Evolutionary conservation across 31 red algal species (phyloP), one percentile per base, ranked within the genome.

Genomic region (Asparagopsis taxiformis): DNA sequence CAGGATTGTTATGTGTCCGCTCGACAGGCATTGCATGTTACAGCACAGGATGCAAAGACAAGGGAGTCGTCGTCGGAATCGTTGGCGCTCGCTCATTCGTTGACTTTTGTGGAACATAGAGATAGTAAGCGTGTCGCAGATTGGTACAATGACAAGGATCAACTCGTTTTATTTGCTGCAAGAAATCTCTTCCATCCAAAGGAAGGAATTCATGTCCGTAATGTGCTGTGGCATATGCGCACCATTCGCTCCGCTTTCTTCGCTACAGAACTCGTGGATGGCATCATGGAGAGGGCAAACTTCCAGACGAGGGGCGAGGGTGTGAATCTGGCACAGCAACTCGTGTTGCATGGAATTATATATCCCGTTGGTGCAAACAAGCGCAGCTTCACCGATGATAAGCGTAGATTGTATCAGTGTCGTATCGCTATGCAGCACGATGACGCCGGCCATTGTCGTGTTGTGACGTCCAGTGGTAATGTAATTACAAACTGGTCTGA

Each of bases 261-360:
- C 44, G 71, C 39, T 2, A 44, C 35, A 25, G 89, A 92, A 28
- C 60, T 80, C 15, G 74, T 92, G 43, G 89, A 80, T 21, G 75
- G 65, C 3, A 83, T 92, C 58, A 85, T 92, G 68, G 89, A 92
- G 49, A 71, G 68, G 1, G 57, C 80, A 0, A 80, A 74, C 37
- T 75, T 84, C 44, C 22, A 30, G 30, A 34, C 23, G n/a, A 49
- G 89, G 26, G 51, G 37, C n/a, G 65, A 80, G 7, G 89, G 73
- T n/a, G 57, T 79, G 24, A 50, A 43, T 10, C 43, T 92, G 11
- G 89, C 55, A 17, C 79, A 79, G 31, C 62, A 66, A 1, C 50
- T 92, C 16, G 57, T 75, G 17, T 57, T 72, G 46, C 28, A 59
- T 20, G 89, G 89, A 2, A 22, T 85, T 4, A 80, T 92, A 19